Evolutionary conservation across 495 filamentous ascomycete genomes (phyloP).

Genomic region (Penicillium flavigenum): DNA sequence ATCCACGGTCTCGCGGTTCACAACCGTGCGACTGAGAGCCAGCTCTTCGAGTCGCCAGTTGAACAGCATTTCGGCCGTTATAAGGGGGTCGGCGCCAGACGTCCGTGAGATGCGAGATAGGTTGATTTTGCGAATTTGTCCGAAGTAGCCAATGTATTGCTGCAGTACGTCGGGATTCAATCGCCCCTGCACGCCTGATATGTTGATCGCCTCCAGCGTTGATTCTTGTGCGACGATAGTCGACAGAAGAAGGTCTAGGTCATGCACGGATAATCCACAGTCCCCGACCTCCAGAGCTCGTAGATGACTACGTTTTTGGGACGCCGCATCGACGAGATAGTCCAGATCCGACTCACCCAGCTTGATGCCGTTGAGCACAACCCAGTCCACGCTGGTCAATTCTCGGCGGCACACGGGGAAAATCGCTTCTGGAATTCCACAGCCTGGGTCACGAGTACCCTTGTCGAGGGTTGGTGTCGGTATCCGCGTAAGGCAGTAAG

Average conservation of each 20-base stretch:
- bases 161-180: constrained; percentile 63
- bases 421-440: constrained; percentile 75
- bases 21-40: constrained; percentile 60
- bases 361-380: constrained; percentile 77
- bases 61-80: constrained; percentile 64
- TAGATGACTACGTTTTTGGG: constrained; percentile 62
- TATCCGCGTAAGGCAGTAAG: constrained; percentile 52
- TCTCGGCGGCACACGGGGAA: constrained; percentile 72
- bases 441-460: constrained; percentile 61
- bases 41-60: constrained; percentile 77
- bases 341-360: constrained; percentile 81
- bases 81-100: constrained; percentile 60
- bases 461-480: constrained; percentile 52
- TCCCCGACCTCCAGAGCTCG: constrained; percentile 79
- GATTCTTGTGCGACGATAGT: constrained; percentile 58
- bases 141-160: constrained; percentile 62
- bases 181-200: constrained; percentile 73
- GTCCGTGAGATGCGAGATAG: constrained; percentile 66
- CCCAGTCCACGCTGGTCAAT: constrained; percentile 76
- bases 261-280: constrained; percentile 64
- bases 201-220: constrained; percentile 73
- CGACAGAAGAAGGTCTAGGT: constrained; percentile 45
- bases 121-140: constrained; percentile 69
- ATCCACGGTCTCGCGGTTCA: constrained; percentile 56
- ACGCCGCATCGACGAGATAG: constrained; percentile 65